These are phyloP conservation scores for Oryza longistaminata DNA, from an alignment of 176 grass and related monocot species.

Conservation along the genomic window DNA sequence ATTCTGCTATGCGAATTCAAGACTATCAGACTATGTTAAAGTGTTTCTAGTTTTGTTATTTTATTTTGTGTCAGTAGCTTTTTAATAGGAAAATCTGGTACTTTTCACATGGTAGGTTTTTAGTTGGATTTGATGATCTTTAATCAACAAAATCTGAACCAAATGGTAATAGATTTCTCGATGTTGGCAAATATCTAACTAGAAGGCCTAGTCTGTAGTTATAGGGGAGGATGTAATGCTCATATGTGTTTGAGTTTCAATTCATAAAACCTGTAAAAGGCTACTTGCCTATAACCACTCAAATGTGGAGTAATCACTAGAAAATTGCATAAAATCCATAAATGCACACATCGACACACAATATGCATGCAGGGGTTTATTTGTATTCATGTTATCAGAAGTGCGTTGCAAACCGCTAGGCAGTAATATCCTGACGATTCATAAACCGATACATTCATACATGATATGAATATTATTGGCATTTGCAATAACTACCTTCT, in stretches of 20 bases:
- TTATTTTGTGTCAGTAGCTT: neutral
- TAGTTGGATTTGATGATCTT: neutral
- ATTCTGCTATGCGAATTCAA: neutral
- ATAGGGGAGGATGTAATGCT: neutral
- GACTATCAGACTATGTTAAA: neutral
- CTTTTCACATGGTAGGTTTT: neutral
- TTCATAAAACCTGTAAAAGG: neutral
- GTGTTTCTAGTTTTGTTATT: neutral
- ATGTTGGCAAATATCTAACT: neutral
- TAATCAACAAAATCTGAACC: neutral
- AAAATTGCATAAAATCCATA: neutral
- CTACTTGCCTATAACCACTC: neutral
- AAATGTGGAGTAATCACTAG: neutral
- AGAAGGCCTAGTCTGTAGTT: neutral
- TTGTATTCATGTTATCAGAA: neutral
- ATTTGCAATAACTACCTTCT: no score
- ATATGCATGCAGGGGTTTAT: neutral
- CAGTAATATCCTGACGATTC: neutral
- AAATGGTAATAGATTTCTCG: neutral
- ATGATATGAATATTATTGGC: no score
- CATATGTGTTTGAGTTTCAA: neutral
- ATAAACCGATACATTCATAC: no score
- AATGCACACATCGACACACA: conserved; percentile 1
- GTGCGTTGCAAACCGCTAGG: neutral
- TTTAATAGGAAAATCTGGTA: neutral